These are phyloP conservation scores for Lasiosphaeria ovina DNA, from an alignment of 495 filamentous ascomycete species.

Conservation along the genomic window DNA sequence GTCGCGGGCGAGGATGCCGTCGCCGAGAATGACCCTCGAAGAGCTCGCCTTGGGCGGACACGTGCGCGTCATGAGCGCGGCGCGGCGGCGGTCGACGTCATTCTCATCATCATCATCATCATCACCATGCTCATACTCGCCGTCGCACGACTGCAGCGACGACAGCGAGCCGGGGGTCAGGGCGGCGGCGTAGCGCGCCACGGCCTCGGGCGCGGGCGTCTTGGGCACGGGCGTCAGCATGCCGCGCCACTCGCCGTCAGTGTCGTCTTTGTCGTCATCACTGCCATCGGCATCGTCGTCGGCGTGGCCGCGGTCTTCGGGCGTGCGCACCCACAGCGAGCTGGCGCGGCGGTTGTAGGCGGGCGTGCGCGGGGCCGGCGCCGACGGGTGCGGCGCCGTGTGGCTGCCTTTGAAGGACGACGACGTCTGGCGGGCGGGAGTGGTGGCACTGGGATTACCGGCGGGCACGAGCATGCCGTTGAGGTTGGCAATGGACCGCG, in stretches of 20 bases:
- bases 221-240: slow-evolving; percentile 51
- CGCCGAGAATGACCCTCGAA: slow-evolving; percentile 36
- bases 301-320: slow-evolving; percentile 25
- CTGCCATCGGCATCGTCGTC: slow-evolving; percentile 22
- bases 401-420: slow-evolving; percentile 33
- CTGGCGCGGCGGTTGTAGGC: slow-evolving; percentile 47
- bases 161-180: slow-evolving; percentile 37
- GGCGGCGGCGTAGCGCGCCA: slow-evolving; percentile 43
- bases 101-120: slow-evolving; percentile 13
- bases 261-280: slow-evolving; percentile 37
- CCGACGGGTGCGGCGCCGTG: slow-evolving; percentile 31
- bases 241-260: slow-evolving; percentile 31
- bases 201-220: slow-evolving; percentile 51
- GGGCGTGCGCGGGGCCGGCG: slow-evolving; percentile 4
- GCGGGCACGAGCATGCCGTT: slow-evolving; percentile 62
- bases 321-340: slow-evolving; percentile 48
- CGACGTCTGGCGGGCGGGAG: too few relatives aligned
- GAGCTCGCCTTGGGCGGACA: slow-evolving; percentile 67
- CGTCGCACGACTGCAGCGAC: background rate
- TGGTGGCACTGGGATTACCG: slow-evolving; percentile 31
- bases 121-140: background rate
- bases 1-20: slow-evolving; percentile 34
- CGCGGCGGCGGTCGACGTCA: slow-evolving; percentile 12
- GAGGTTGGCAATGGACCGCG: slow-evolving; percentile 68
- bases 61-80: slow-evolving; percentile 64